phyloP scores from a whole-genome alignment of 2,329 filamentous ascomycete genomes.

The Pseudogymnoascus sp. region DNA sequence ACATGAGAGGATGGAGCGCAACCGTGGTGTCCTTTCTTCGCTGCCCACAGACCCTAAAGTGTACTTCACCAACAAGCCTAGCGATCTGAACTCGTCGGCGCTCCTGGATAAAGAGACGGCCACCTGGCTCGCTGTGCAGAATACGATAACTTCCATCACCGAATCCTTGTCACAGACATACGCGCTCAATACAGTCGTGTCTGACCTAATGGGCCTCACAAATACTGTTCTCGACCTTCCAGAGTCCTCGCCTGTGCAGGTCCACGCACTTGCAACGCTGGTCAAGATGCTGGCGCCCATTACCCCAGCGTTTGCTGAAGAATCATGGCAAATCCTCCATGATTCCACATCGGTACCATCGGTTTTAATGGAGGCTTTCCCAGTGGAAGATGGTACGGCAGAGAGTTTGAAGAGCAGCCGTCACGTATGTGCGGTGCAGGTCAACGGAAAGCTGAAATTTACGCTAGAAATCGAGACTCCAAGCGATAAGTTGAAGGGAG shows the following conservation, averaged over 20 bases:
- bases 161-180: constrained; percentile 64
- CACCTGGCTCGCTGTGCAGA: constrained; percentile 61
- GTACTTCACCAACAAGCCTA: constrained; percentile 20
- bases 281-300: constrained; percentile 72
- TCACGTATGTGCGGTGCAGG: constrained; percentile 60
- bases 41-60: constrained; percentile 20
- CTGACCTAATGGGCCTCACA: constrained; percentile 74
- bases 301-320: constrained; percentile 71
- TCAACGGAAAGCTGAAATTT: constrained; percentile 73
- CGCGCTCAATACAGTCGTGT: constrained; percentile 75
- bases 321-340: constrained; percentile 63
- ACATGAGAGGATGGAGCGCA: constrained; percentile 45
- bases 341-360: constrained; percentile 32
- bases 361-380: constrained; percentile 50
- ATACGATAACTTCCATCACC: constrained; percentile 60
- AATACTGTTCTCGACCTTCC: constrained; percentile 40
- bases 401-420: constrained; percentile 40
- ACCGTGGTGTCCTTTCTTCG: constrained; percentile 19
- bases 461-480: constrained; percentile 56
- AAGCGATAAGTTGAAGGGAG: constrained; percentile 34
- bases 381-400: constrained; percentile 44
- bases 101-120: constrained; percentile 23
- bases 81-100: constrained; percentile 19
- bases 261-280: constrained; percentile 47
- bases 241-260: constrained; percentile 32